Percentiles rank a stretch among this genome's conserved stretches.
phyloP scores from a whole-genome alignment of 2,329 filamentous ascomycete genomes.

The Didymella keratinophila region DNA sequence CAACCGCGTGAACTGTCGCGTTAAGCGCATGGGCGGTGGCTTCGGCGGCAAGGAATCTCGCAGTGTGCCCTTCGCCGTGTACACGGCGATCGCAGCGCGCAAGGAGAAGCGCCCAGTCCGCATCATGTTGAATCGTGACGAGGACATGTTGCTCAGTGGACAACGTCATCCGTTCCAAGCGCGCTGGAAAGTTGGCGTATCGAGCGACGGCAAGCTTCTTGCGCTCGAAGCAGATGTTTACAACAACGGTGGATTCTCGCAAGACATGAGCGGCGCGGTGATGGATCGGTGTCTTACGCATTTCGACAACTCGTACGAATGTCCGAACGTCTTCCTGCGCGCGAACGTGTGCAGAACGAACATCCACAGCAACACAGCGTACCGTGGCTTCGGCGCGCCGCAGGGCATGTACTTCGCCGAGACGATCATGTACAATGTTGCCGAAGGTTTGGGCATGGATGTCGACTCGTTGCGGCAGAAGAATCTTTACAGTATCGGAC shows the following conservation, averaged over 20 bases:
- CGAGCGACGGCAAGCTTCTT: conserved; percentile 88
- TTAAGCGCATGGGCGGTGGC: conserved; percentile 90
- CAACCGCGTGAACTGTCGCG: conserved; percentile 87
- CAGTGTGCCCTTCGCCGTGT: conserved; percentile 81
- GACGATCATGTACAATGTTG: conserved; percentile 84
- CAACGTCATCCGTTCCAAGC: conserved; percentile 91
- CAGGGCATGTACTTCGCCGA: conserved; percentile 95
- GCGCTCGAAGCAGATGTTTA: conserved; percentile 89
- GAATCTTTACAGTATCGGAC: conserved; percentile 81
- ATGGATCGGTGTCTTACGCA: conserved; percentile 86
- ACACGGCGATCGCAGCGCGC: conserved; percentile 83
- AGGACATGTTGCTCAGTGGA: conserved; percentile 90
- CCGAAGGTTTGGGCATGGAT: conserved; percentile 84
- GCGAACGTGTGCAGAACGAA: conserved; percentile 91
- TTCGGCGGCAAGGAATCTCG: conserved; percentile 95
- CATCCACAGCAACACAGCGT: conserved; percentile 95
- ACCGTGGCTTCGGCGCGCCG: conserved; percentile 92
- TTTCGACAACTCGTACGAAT: conserved; percentile 85
- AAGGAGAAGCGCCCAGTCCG: conserved; percentile 84
- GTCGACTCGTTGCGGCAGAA: conserved; percentile 80
- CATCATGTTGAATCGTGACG: conserved; percentile 93
- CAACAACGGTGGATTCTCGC: conserved; percentile 84
- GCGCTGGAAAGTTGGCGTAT: conserved; percentile 90
- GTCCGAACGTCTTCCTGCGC: conserved; percentile 84
- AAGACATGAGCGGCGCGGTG: conserved; percentile 75